Percentiles rank a stretch among this genome's conserved stretches.
These are phyloP conservation scores for Colletotrichum sidae DNA, from an alignment of 2,329 filamentous ascomycete genomes.

Conservation along the genomic window DNA sequence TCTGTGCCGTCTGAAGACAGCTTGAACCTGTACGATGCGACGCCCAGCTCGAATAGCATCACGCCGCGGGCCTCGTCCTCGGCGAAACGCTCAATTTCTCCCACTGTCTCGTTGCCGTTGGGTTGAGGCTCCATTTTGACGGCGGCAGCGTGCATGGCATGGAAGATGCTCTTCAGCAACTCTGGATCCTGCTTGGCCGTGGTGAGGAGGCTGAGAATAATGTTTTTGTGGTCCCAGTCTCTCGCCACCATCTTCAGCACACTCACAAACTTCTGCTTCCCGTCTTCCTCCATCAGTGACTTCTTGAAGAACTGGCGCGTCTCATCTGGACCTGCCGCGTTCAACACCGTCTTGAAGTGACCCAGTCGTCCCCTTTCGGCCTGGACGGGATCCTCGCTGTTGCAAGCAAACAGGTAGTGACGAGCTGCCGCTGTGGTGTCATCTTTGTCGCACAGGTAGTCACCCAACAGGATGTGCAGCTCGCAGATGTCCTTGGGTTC, in stretches of 20 bases:
- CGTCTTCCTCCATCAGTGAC: too few species aligned
- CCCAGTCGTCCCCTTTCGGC: too few species aligned
- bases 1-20: neutral
- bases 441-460: neutral
- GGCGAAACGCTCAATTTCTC: neutral
- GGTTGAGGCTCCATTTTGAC: too few species aligned
- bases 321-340: too few species aligned
- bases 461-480: neutral
- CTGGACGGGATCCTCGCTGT: too few species aligned
- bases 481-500: neutral
- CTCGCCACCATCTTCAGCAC: too few species aligned
- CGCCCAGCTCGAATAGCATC: neutral
- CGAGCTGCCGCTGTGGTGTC: too few species aligned
- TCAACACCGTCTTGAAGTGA: too few species aligned
- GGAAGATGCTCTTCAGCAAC: neutral
- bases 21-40: neutral
- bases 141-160: neutral
- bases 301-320: too few species aligned
- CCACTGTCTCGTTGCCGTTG: neutral
- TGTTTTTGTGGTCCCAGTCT: neutral
- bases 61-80: constrained; percentile 3
- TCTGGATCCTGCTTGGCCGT: neutral
- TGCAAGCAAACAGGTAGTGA: too few species aligned
- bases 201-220: neutral
- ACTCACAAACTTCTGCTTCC: too few species aligned